phyloP scores from a whole-genome alignment of 1,284 basidiomycete species.

The Puccinia novopanici region DNA sequence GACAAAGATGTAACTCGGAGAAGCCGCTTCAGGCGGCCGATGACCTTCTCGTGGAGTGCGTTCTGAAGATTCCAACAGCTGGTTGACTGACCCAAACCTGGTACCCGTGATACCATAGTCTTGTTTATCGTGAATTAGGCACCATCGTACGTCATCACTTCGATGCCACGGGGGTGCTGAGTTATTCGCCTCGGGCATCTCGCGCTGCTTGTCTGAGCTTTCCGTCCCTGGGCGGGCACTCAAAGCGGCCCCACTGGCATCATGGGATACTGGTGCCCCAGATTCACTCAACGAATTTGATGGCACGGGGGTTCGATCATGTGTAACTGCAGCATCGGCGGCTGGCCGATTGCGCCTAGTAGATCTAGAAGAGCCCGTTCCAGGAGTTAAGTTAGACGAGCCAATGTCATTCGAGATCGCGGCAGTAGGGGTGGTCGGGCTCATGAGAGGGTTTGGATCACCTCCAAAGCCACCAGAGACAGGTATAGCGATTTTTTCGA shows the following conservation, averaged over 20 bases:
- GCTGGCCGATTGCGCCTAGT: not conserved
- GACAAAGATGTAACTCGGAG: slow-evolving; percentile 25
- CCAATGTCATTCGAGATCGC: not conserved
- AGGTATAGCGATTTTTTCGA: not conserved
- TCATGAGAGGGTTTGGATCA: not conserved
- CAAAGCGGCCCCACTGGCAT: not conserved
- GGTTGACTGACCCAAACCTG: slow-evolving; percentile 4
- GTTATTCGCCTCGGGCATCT: not conserved
- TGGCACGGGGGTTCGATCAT: not conserved
- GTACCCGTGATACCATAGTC: slow-evolving; percentile 39
- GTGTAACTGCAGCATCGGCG: not conserved
- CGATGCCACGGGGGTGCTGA: slow-evolving; percentile 22
- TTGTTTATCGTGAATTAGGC: slow-evolving; percentile 9
- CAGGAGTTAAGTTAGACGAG: not conserved
- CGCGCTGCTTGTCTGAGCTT: not conserved
- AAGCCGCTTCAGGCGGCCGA: not conserved
- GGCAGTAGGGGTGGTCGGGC: not conserved
- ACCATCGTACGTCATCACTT: slow-evolving; percentile 23
- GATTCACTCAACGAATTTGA: not conserved
- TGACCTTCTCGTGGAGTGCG: not conserved
- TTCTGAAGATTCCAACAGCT: not conserved
- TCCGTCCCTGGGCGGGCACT: not conserved
- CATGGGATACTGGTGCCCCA: not conserved
- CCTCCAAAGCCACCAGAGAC: not conserved
- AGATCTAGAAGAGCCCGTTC: not conserved